These are phyloP conservation scores for Cryptococcus jaspeensis DNA, from an alignment of 1,284 basidiomycete genomes.

Conservation along the genomic window DNA sequence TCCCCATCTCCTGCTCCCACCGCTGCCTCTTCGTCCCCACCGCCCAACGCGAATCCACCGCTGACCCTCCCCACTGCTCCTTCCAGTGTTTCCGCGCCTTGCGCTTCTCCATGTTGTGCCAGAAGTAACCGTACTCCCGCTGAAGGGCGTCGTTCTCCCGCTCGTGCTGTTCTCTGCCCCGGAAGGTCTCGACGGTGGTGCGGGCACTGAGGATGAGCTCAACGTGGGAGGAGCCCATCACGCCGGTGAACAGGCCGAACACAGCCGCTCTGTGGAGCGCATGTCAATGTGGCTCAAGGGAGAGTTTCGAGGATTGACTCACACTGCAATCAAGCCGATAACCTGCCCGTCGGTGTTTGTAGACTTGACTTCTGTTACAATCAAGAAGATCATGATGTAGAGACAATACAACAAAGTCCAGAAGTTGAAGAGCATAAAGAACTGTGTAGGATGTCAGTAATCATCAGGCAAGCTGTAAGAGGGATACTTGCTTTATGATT, in stretches of 20 bases:
- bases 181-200: conserved; percentile 47
- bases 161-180: conserved; percentile 36
- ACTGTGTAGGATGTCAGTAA: conserved; percentile 20
- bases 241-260: conserved; percentile 41
- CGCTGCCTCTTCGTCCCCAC: conserved; percentile 30
- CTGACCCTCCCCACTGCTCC: conserved; percentile 42
- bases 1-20: conserved; percentile 48
- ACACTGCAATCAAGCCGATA: conserved; percentile 42
- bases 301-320: conserved; percentile 12
- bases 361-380: conserved; percentile 23
- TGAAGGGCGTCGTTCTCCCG: conserved; percentile 36
- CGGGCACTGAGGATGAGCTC: conserved; percentile 35
- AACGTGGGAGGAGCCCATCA: conserved; percentile 42
- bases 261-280: conserved; percentile 31
- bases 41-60: conserved; percentile 44
- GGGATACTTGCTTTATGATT: conserved; percentile 41
- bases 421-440: conserved; percentile 47
- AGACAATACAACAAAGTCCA: conserved; percentile 44
- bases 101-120: conserved; percentile 25
- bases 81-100: conserved; percentile 37
- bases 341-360: conserved; percentile 40
- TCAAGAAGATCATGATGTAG: conserved; percentile 36
- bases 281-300: neutral
- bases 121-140: conserved; percentile 36
- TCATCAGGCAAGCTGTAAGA: too few species aligned